These are phyloP conservation scores for Boletus rubroflammeus DNA, from an alignment of 768 basidiomycete genomes.

Conservation along the genomic window DNA sequence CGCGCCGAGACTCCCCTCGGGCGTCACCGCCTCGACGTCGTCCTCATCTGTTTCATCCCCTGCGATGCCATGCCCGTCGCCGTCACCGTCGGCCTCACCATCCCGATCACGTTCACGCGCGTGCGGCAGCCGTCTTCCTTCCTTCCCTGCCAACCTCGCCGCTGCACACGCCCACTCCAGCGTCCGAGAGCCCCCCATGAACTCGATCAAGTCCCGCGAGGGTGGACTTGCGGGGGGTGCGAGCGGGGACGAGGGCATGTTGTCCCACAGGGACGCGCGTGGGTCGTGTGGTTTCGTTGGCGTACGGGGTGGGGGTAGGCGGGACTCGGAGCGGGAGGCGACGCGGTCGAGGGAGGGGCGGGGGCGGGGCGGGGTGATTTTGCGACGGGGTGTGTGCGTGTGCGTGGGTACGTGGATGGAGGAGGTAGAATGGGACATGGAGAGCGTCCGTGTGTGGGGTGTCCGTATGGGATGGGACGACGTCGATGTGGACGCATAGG, in stretches of 20 bases:
- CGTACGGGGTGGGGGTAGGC: slow-evolving; percentile 28
- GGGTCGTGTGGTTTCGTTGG: slow-evolving; percentile 31
- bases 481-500: slow-evolving; percentile 20
- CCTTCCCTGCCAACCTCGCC: slow-evolving; percentile 47
- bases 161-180: slow-evolving; percentile 38
- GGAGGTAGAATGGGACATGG: slow-evolving; percentile 3
- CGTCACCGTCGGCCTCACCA: neutral
- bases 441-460: slow-evolving; percentile 37
- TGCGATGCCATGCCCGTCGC: neutral
- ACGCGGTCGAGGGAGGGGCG: slow-evolving; percentile 33
- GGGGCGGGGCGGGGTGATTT: slow-evolving; percentile 28
- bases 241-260: slow-evolving; percentile 43
- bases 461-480: slow-evolving; percentile 28
- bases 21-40: slow-evolving; percentile 62
- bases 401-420: neutral
- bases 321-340: slow-evolving; percentile 31
- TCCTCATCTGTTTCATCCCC: slow-evolving; percentile 61
- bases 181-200: slow-evolving; percentile 26
- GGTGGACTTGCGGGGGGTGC: slow-evolving; percentile 34
- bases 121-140: slow-evolving; percentile 21
- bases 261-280: slow-evolving; percentile 29
- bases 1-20: slow-evolving; percentile 47
- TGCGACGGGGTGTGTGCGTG: slow-evolving; percentile 23
- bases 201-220: slow-evolving; percentile 31
- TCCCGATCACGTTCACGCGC: slow-evolving; percentile 11